Evolutionary conservation across 2,329 filamentous ascomycete species (phyloP).

Genomic region (Colletotrichum shisoi): DNA sequence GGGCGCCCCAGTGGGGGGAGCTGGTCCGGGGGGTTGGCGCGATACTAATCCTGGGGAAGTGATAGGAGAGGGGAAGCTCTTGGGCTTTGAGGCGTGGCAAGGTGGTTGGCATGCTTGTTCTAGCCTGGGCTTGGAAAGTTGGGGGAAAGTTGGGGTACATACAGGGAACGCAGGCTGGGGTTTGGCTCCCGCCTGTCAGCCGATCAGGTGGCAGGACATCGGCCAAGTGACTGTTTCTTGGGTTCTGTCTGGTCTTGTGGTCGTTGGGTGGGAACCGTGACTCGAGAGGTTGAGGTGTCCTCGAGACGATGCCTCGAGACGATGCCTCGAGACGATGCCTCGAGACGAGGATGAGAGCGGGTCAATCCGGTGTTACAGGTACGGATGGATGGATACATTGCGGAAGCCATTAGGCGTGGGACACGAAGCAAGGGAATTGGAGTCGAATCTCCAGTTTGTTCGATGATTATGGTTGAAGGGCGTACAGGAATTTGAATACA

Average conservation of each 20-base stretch:
- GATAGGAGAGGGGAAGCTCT: constrained; percentile 24
- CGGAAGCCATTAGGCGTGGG: constrained; percentile 1
- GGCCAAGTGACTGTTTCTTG: constrained; percentile 4
- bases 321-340: constrained; percentile 16
- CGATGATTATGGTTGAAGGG: background rate
- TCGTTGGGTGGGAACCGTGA: constrained; percentile 6
- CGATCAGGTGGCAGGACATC: constrained; percentile 24
- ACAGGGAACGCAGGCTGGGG: constrained; percentile 17
- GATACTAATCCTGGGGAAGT: constrained; percentile 32
- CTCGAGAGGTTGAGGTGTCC: background rate
- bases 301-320: constrained; percentile 21
- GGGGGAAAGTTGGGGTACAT: constrained; percentile 37
- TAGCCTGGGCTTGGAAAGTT: constrained; percentile 27
- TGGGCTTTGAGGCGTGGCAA: background rate
- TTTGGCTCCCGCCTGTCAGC: constrained; percentile 30
- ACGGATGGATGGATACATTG: background rate
- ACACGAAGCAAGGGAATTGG: constrained; percentile 11
- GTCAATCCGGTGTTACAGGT: background rate
- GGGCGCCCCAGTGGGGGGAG: constrained; percentile 28
- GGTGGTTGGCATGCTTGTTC: constrained; percentile 25
- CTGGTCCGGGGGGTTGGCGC: constrained; percentile 33
- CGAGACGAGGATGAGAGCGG: constrained; percentile 21
- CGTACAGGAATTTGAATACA: background rate
- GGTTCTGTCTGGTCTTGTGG: constrained; percentile 15
- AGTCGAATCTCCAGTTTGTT: background rate